Base-by-base conservation (phyloP, 345 rosid genomes). In the Conringia planisiliqua region DNA sequence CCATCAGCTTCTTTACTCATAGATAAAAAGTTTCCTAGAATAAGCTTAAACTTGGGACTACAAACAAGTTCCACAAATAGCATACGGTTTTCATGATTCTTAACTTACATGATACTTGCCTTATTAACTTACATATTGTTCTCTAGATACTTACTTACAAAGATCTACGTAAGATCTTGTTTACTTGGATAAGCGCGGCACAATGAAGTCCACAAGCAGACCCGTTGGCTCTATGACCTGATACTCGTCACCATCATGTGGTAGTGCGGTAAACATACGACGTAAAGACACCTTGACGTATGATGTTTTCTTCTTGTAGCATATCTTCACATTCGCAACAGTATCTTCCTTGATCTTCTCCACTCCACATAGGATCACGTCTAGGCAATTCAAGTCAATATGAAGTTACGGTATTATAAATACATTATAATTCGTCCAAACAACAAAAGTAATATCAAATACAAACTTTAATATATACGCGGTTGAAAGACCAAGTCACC, bases 171-270 rank as follows among this genome's bases (percentile, higher is more conserved):
- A 2, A 27, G 32, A 18, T 72, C 40, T 42, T 42, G 27, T 11
- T 42, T 48, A 27, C 46, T 55, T 48, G 5, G 71, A 54, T 0
- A 64, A 5, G 38, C 77, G 71, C 0, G 47, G 71, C 57, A n/a
- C 4, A 35, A 51, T 22, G 57, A 73, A 73, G 47, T 73, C 71
- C 7, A 64, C 71, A 22, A 73, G 77, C 10, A 73, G 71, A 32
- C 38, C 16, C 27, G 77, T 54, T 7, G 77, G 71, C 65, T 24
- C 71, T n/a, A 6, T 73, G 30, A 27, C 46, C 77, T 22, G 14
- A 30, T 57, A 32, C 5, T 18, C 44, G n/a, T 36, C 24, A 2
- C 32, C 76, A 38, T 36, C 7, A 4, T 10, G 38, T 18, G 42
- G 27, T 10, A 17, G 3, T 27, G 18, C 24, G 16, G 48, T 32